Conservation (phyloP, 768 basidiomycete genomes). For the Heimioporus sp. region DNA sequence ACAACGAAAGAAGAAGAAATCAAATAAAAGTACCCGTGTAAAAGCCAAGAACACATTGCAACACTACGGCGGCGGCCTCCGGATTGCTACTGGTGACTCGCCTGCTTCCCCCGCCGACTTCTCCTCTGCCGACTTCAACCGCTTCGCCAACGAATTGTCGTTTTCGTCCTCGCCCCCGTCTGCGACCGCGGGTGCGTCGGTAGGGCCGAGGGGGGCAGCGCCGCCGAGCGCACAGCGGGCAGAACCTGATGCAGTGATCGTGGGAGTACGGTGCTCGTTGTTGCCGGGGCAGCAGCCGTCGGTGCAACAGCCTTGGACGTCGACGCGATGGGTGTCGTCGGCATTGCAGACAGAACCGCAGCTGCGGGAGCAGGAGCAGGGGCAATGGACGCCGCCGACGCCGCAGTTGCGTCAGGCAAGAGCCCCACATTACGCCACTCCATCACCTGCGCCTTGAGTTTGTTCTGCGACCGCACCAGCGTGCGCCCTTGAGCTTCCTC, state of each 20-base stretch:
- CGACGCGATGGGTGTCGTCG: constrained; percentile 22
- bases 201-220: constrained; percentile 24
- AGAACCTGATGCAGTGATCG: constrained; percentile 16
- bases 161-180: constrained; percentile 53
- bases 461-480: too few relatives aligned
- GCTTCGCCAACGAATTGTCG: constrained; percentile 65
- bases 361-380: constrained; percentile 11
- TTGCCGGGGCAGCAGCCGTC: constrained; percentile 4
- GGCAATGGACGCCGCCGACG: constrained; percentile 23
- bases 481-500: too few relatives aligned
- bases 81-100: constrained; percentile 34
- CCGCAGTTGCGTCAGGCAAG: too few relatives aligned
- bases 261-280: constrained; percentile 7
- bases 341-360: constrained; percentile 9
- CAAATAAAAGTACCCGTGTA: too few relatives aligned
- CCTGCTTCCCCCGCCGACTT: too few relatives aligned
- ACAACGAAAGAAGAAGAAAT: too few relatives aligned
- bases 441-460: too few relatives aligned
- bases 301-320: constrained; percentile 16
- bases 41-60: too few relatives aligned
- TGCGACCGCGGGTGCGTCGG: constrained; percentile 23
- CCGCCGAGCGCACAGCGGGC: constrained; percentile 20
- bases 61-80: constrained; percentile 29
- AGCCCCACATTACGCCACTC: too few relatives aligned
- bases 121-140: constrained; percentile 60